Conservation (phyloP, 2,329 filamentous ascomycete genomes). For the Geosmithia flava region DNA sequence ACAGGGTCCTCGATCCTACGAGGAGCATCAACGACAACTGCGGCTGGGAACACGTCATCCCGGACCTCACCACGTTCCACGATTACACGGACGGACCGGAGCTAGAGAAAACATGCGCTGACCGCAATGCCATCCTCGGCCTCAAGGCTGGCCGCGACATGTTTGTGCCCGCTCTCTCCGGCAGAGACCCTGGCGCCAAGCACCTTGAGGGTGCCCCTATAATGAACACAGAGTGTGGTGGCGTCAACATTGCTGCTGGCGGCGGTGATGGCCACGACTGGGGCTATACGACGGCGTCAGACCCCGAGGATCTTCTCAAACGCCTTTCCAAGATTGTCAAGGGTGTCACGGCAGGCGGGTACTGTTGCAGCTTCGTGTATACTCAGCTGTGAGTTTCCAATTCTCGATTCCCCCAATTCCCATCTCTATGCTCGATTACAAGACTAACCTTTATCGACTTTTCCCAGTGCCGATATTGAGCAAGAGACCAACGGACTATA, state of each 20-base stretch:
- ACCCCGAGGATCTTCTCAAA: constrained; percentile 45
- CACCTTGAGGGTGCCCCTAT: constrained; percentile 44
- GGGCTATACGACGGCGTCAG: constrained; percentile 56
- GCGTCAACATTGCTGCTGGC: constrained; percentile 51
- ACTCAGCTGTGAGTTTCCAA: constrained; percentile 43
- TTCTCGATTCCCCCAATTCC: background rate
- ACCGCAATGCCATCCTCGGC: constrained; percentile 38
- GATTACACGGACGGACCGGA: constrained; percentile 49
- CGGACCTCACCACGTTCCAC: constrained; percentile 55
- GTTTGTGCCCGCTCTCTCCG: constrained; percentile 35
- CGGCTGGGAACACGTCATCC: constrained; percentile 56
- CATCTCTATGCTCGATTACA: background rate
- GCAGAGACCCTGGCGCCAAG: constrained; percentile 31
- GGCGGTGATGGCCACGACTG: constrained; percentile 32
- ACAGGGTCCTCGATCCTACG: constrained; percentile 42
- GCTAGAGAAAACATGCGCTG: constrained; percentile 40
- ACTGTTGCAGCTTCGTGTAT: constrained; percentile 52
- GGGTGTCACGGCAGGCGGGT: constrained; percentile 42
- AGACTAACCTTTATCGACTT: constrained; percentile 4
- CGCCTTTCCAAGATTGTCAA: constrained; percentile 46
- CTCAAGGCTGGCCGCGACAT: constrained; percentile 38
- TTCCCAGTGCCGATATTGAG: constrained; percentile 41
- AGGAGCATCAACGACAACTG: constrained; percentile 60
- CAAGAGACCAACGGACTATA: constrained; percentile 59
- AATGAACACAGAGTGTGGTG: constrained; percentile 56